Base-by-base conservation (phyloP, 2,329 filamentous ascomycete genomes). In the Colletotrichum karsti region DNA sequence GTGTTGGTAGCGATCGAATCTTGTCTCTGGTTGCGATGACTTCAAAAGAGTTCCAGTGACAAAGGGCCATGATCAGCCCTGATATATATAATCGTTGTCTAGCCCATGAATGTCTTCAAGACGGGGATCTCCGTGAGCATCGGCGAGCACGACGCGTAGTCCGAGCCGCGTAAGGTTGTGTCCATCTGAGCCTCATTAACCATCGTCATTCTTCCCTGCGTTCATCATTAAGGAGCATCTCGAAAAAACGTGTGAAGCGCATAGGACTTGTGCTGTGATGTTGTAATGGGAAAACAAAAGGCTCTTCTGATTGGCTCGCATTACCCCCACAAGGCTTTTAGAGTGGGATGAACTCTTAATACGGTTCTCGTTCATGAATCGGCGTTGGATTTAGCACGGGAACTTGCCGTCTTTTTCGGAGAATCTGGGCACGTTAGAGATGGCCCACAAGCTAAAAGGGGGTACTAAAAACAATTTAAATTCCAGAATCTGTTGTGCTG, bases 361-460 rank as follows among this genome's bases (percentile, higher is more conserved):
- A 35, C 48, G 55, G 44, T 42, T 51, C 30, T 24, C 12, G 56
- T 60, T 60, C 56, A 51, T 51, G 56, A 60, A 60, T 20, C 44
- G 56, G 10, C 9, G 22, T 24, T 20, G 39, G 42, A 18, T 59
- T 28, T 57, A 57, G 54, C 39, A 26, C 54, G 8, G 54, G 39
- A 48, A 35, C 39, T 30, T 35, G 18, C 41, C 41, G 41, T 20
- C 28, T 24, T 30, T 46, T 46, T n/a, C 15, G 42, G 22, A 33
- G 41, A 2, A 22, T 35, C 35, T 26, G 22, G 33, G 20, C n/a
- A 10, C 22, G n/a, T n/a, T 20, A 22, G 39, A 30, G 26, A 13
- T 24, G 44, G 12, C n/a, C 42, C 42, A 20, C 20, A 15, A 1
- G 35, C 18, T 60, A 18, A 12, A 35, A n/a, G 33, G 18, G 33